Percentiles rank a stretch among this genome's conserved stretches.
Evolutionary conservation across 352 stramenopile species (phyloP).

Genomic region (Globisporangium radiosum): DNA sequence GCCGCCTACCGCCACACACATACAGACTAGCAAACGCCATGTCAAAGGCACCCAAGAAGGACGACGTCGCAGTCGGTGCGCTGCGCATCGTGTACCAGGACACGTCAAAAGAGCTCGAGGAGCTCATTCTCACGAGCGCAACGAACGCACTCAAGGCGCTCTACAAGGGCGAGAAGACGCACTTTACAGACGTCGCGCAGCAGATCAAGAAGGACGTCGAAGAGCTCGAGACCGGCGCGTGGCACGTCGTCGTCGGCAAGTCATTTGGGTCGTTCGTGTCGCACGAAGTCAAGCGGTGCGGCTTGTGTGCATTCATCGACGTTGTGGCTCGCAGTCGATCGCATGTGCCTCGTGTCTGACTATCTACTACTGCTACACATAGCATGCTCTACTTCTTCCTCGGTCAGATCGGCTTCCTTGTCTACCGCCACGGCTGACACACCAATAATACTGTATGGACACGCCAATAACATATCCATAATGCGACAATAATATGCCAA

Average conservation of each 20-base stretch:
- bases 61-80: slow-evolving; percentile 59
- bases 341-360: neutral
- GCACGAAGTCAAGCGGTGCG: slow-evolving; percentile 80
- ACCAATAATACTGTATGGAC: neutral
- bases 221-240: slow-evolving; percentile 56
- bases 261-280: slow-evolving; percentile 83
- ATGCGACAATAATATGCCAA: neutral
- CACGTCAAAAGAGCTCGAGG: slow-evolving; percentile 59
- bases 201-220: slow-evolving; percentile 78
- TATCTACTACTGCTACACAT: neutral
- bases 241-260: slow-evolving; percentile 83
- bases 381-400: slow-evolving; percentile 84
- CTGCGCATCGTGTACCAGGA: slow-evolving; percentile 71
- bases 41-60: slow-evolving; percentile 79
- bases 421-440: slow-evolving; percentile 58
- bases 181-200: slow-evolving; percentile 77
- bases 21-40: slow-evolving; percentile 13
- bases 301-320: neutral
- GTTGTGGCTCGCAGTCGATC: too few relatives aligned
- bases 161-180: slow-evolving; percentile 82
- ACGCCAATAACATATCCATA: neutral
- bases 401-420: slow-evolving; percentile 72
- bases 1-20: too few relatives aligned
- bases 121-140: slow-evolving; percentile 59
- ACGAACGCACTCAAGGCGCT: slow-evolving; percentile 76